Evolutionary conservation across 352 stramenopile genomes (phyloP).

Genomic region (Lagenidium sp.): DNA sequence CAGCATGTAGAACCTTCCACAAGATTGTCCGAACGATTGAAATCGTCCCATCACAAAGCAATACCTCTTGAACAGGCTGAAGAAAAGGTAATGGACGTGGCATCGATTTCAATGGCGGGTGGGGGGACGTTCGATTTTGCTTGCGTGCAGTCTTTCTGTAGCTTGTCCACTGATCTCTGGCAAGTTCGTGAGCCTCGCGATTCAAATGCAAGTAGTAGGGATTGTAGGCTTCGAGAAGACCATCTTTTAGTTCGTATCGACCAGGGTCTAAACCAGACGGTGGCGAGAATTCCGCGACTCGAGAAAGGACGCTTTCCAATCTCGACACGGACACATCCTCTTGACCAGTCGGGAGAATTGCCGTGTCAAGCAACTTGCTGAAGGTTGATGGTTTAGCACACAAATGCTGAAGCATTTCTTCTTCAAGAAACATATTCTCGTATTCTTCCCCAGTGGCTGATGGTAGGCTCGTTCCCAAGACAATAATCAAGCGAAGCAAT

Average conservation of each 20-base stretch:
- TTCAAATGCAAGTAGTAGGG: slow-evolving; percentile 84
- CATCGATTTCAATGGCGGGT: slow-evolving; percentile 28
- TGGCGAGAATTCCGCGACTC: slow-evolving; percentile 65
- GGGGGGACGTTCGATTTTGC: slow-evolving; percentile 17
- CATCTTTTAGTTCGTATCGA: slow-evolving; percentile 71
- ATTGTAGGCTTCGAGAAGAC: slow-evolving; percentile 72
- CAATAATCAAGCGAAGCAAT: slow-evolving; percentile 70
- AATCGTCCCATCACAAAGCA: slow-evolving; percentile 65
- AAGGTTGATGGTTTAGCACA: slow-evolving; percentile 72
- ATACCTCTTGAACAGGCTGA: slow-evolving; percentile 38
- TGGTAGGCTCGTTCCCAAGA: slow-evolving; percentile 67
- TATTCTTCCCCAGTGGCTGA: slow-evolving; percentile 40
- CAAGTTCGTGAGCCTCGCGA: slow-evolving; percentile 70
- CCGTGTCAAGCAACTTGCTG: slow-evolving; percentile 75
- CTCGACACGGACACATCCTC: slow-evolving; percentile 65
- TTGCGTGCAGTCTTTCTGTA: slow-evolving; percentile 48
- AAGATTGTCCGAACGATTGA: slow-evolving; percentile 55
- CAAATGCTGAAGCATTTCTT: slow-evolving; percentile 84
- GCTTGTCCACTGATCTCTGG: slow-evolving; percentile 74
- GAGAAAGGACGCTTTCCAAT: slow-evolving; percentile 47
- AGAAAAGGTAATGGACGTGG: slow-evolving; percentile 7
- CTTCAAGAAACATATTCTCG: slow-evolving; percentile 63
- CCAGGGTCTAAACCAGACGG: slow-evolving; percentile 70
- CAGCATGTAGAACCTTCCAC: slow-evolving; percentile 27
- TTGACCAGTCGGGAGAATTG: slow-evolving; percentile 73